Base-by-base conservation (phyloP, 257 asterid genomes). In the Solanum microdontum region DNA sequence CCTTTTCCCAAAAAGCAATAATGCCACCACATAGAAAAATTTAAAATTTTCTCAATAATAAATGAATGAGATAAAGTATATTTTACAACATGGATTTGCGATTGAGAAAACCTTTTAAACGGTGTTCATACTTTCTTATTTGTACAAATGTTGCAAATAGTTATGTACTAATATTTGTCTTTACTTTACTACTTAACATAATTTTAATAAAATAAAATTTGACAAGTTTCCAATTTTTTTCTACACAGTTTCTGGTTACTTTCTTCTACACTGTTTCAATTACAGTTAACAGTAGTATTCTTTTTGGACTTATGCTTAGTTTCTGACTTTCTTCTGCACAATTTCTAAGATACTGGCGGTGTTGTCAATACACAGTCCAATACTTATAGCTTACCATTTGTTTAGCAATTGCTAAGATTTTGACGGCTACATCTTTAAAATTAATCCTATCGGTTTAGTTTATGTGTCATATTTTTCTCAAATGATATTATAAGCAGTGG, bases 391-490 rank as follows among this genome's bases (percentile, higher is more conserved):
- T 34, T 74, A 74, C 6, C 5, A 21, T 21, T 19, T 21, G 32
- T 74, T 21, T 5, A 12, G 14, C 19, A n/a, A 64, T 4, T 64
- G 32, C 14, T 64, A n/a, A 64, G 72, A 64, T n/a, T 64, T 64
- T 64, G 72, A n/a, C 32, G 3, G 3, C 8, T 10, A n/a, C 0
- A 5, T 11, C 14, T 2, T 1, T 64, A 64, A 64, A 64, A 64
- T 7, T 64, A 64, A 10, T 62, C 4, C 3, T 1, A 4, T 2
- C 0, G 10, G 0, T 0, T 62, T 23, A 9, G 2, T 64, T 64
- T n/a, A 64, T 2, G 7, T 64, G 72, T 4, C 4, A 64, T 0
- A 11, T n/a, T 64, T n/a, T 6, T 37, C 51, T 43, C 2, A 2
- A 40, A 40, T 0, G 0, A 36, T 24, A 74, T 36, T 11, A 36